Conservation (phyloP, 164 flowering plant genomes). For the Stephania japonica region DNA sequence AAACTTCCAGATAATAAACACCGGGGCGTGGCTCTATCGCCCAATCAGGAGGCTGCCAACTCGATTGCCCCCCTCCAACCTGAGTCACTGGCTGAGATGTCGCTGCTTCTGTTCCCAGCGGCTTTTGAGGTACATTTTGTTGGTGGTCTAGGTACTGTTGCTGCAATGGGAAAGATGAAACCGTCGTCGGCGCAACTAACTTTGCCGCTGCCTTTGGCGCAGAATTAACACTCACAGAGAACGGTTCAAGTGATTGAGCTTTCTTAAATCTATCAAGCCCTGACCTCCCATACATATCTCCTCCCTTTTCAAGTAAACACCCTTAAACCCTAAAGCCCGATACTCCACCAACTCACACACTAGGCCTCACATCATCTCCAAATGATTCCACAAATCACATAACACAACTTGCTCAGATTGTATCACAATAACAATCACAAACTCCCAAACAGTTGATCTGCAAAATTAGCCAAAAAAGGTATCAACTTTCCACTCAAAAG, state of each 20-base stretch:
- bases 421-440: background rate
- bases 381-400: background rate
- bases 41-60: slow-evolving; percentile 99
- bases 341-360: background rate
- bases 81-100: slow-evolving; percentile 47
- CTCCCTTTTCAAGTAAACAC: background rate
- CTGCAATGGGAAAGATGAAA: slow-evolving; percentile 22
- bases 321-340: background rate
- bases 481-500: background rate
- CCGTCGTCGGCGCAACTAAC: slow-evolving; percentile 6
- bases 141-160: slow-evolving; percentile 1
- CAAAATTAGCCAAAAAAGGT: background rate
- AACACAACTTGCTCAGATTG: slow-evolving; percentile 1
- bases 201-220: slow-evolving; percentile 17
- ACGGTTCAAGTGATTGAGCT: slow-evolving; percentile 84
- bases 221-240: slow-evolving; percentile 56
- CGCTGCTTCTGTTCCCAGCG: slow-evolving; percentile 4
- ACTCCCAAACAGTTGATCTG: background rate
- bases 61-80: slow-evolving; percentile 85
- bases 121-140: slow-evolving; percentile 20
- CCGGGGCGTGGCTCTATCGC: slow-evolving; percentile 93
- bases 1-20: slow-evolving; percentile 79
- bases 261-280: slow-evolving; percentile 95
- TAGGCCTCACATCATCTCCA: slow-evolving; percentile 5
- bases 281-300: slow-evolving; percentile 75